phyloP scores from a whole-genome alignment of 768 basidiomycete species.

The Tulasnella sp. region DNA sequence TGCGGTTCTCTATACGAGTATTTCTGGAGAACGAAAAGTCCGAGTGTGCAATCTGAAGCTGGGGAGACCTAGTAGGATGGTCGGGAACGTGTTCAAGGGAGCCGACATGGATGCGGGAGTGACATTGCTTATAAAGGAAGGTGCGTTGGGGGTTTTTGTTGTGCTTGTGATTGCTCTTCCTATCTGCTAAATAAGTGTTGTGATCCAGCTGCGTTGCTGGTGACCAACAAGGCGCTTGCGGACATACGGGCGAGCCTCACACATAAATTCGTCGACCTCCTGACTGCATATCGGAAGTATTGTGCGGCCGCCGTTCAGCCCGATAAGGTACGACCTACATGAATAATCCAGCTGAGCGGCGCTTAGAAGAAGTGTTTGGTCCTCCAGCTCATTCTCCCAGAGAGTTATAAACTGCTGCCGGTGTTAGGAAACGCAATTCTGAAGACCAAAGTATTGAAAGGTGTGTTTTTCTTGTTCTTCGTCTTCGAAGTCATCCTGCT shows the following conservation, averaged over 20 bases:
- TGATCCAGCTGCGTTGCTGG: conserved; percentile 52
- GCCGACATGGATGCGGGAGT: conserved; percentile 85
- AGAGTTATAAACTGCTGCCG: conserved; percentile 80
- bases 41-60: conserved; percentile 79
- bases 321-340: conserved; percentile 42
- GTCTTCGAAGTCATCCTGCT: background rate
- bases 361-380: background rate
- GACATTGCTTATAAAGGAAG: conserved; percentile 62
- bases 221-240: conserved; percentile 48
- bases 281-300: conserved; percentile 78
- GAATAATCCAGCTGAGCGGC: background rate
- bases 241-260: conserved; percentile 79
- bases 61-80: conserved; percentile 58
- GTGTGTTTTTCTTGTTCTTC: conserved; percentile 30
- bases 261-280: conserved; percentile 67
- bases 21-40: conserved; percentile 68
- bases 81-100: conserved; percentile 84
- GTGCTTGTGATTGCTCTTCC: background rate
- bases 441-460: conserved; percentile 92
- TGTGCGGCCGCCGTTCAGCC: conserved; percentile 76
- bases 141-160: conserved; percentile 35
- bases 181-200: background rate
- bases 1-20: conserved; percentile 77
- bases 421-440: conserved; percentile 69
- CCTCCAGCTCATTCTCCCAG: conserved; percentile 80